Conservation (phyloP, 192 early-diverging fungal species). For the Nowakowskiella sp. region DNA sequence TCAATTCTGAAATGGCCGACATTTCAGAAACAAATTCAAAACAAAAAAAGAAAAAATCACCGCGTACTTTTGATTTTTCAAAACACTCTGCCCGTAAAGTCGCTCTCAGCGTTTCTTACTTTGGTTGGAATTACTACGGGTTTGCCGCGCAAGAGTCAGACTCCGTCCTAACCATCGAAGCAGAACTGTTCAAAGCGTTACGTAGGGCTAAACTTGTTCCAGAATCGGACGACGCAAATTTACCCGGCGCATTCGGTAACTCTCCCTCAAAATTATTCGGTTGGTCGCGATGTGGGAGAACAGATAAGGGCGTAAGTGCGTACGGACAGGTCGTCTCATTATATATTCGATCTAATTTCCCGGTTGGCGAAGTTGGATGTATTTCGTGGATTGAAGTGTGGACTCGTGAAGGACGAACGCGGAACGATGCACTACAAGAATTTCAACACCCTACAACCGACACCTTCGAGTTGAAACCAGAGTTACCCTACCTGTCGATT, state of each 20-base stretch:
- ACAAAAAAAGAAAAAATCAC: slow-evolving; percentile 25
- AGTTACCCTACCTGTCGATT: slow-evolving; percentile 74
- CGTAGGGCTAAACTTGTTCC: slow-evolving; percentile 67
- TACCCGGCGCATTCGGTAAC: too few species aligned
- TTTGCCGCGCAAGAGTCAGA: slow-evolving; percentile 64
- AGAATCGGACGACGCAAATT: slow-evolving; percentile 37
- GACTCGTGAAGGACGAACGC: slow-evolving; percentile 1
- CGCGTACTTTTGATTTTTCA: slow-evolving; percentile 62
- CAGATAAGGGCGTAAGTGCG: slow-evolving; percentile 80
- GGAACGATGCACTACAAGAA: slow-evolving; percentile 6
- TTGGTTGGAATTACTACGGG: slow-evolving; percentile 86
- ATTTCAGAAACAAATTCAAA: slow-evolving; percentile 3
- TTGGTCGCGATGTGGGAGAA: slow-evolving; percentile 26
- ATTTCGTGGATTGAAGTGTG: slow-evolving; percentile 18
- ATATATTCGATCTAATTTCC: slow-evolving; percentile 49
- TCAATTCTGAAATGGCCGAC: too few species aligned
- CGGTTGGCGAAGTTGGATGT: slow-evolving; percentile 9
- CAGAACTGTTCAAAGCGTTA: slow-evolving; percentile 75
- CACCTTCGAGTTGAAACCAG: slow-evolving; percentile 14
- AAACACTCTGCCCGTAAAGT: slow-evolving; percentile 68
- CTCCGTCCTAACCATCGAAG: slow-evolving; percentile 56
- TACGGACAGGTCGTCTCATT: slow-evolving; percentile 83
- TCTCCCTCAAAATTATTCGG: slow-evolving; percentile 2
- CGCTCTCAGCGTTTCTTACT: slow-evolving; percentile 82
- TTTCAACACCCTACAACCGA: background rate